Percentiles rank a stretch among this genome's conserved stretches.
Evolutionary conservation across 2,329 filamentous ascomycete species (phyloP).

Genomic region (Neonectria coccinea): DNA sequence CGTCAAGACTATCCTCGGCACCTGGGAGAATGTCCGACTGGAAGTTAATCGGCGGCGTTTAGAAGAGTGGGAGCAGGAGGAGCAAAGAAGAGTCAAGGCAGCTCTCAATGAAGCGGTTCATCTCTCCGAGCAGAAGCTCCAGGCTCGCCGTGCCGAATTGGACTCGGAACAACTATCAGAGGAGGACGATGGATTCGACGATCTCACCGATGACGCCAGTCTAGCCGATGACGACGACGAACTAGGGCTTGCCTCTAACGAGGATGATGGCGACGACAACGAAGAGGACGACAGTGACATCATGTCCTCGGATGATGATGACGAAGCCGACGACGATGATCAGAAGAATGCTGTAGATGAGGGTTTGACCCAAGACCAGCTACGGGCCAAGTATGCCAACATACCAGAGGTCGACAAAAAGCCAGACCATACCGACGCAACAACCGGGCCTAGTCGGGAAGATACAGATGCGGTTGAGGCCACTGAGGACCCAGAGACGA

Average conservation of each 20-base stretch:
- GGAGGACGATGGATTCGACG: conserved; percentile 60
- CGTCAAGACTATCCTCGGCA: conserved; percentile 66
- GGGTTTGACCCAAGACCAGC: conserved; percentile 74
- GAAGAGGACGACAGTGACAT: conserved; percentile 59
- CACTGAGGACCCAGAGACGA: conserved; percentile 58
- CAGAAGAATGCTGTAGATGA: conserved; percentile 68
- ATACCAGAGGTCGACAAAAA: conserved; percentile 62
- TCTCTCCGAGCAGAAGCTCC: conserved; percentile 75
- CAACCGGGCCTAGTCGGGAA: conserved; percentile 37
- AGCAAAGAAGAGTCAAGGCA: conserved; percentile 72
- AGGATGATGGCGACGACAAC: conserved; percentile 56
- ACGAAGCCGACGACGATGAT: conserved; percentile 71
- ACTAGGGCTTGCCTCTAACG: conserved; percentile 50
- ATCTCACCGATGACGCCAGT: conserved; percentile 61
- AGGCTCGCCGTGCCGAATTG: conserved; percentile 66
- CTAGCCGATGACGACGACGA: conserved; percentile 50
- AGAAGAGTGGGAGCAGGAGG: conserved; percentile 73
- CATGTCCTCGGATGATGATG: conserved; percentile 74
- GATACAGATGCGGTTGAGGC: conserved; percentile 41
- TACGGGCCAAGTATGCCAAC: conserved; percentile 76
- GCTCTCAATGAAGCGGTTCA: conserved; percentile 81
- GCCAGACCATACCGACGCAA: conserved; percentile 42
- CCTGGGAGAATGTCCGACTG: conserved; percentile 72
- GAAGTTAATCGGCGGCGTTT: conserved; percentile 72
- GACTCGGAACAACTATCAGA: conserved; percentile 65